Base-by-base conservation (phyloP, 176 grass and related monocot species). In the Pontederia crassipes region DNA sequence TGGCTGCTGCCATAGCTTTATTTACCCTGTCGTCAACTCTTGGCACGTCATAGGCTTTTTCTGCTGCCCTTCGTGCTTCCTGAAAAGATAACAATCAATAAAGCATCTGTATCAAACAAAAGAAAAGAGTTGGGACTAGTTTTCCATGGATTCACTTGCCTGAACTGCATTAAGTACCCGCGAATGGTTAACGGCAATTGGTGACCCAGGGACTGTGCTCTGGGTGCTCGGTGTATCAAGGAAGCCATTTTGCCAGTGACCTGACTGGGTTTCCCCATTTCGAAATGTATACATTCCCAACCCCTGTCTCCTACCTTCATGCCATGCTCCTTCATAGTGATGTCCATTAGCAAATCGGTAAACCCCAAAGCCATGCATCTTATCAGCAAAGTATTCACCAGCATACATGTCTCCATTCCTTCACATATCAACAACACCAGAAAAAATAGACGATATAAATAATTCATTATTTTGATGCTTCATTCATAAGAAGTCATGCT, bases 321-420 rank as follows among this genome's bases (percentile, higher is more conserved):
- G 91, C 91, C 91, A 87, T 68, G 94, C 85, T 64, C 94, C 94
- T 75, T 98, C 94, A 15, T 98, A 98, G 62, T 76, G 78, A 82
- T 98, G 94, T 0, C 94, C 94, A 72, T 98, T 92, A 60, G 85
- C 94, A 85, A 98, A 98, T 72, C 75, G 89, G 72, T 98, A 98
- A 14, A 92, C 79, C 45, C 94, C 94, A 53, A 98, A 98, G 51
- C 94, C 94, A 1, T 98, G 94, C 94, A 98, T 98, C 62, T 86
- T 86, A 73, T 98, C 94, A 64, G 84, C 88, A 72, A 98, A 92
- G 77, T 98, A 98, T 62, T 98, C 94, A 57, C 94, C 94, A 27
- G 94, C 81, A 51, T 86, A 98, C 48, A 77, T 85, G 53, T 98
- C 93, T 17, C 93, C 93, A 81, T 98, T 98, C 81, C 93, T 89